Percentiles rank a stretch among this genome's conserved stretches.
These are phyloP conservation scores for Vaccinium darrowii DNA, from an alignment of 148 eudicot genomes.

Conservation along the genomic window DNA sequence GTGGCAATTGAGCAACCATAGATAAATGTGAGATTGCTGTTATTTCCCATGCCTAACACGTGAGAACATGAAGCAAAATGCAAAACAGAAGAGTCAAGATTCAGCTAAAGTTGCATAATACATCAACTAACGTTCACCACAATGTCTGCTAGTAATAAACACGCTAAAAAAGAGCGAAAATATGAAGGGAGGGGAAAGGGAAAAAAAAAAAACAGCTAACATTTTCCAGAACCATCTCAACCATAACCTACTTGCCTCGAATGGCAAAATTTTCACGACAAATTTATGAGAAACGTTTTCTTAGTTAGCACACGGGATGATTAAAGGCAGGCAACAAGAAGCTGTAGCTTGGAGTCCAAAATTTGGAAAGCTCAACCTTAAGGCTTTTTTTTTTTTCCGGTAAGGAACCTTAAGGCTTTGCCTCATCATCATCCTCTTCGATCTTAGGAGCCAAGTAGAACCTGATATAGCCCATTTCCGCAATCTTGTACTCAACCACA, in stretches of 20 bases:
- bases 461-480: constrained; percentile 71
- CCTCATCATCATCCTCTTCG: constrained; percentile 55
- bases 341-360: background rate
- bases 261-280: background rate
- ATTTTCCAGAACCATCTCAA: background rate
- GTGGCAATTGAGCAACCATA: no score
- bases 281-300: background rate
- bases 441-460: constrained; percentile 75
- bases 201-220: background rate
- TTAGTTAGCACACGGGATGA: background rate
- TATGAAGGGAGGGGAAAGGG: no score
- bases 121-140: background rate
- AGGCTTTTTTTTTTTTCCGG: no score
- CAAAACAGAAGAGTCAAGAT: no score
- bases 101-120: background rate
- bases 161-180: background rate
- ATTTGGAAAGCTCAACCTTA: background rate
- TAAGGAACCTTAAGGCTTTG: constrained; percentile 8
- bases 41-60: no score
- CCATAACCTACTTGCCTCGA: background rate
- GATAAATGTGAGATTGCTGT: no score
- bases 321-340: background rate
- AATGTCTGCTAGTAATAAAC: background rate
- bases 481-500: constrained; percentile 70
- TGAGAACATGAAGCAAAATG: no score